phyloP scores from a whole-genome alignment of 495 filamentous ascomycete genomes.

The Lindgomyces ingoldianus region DNA sequence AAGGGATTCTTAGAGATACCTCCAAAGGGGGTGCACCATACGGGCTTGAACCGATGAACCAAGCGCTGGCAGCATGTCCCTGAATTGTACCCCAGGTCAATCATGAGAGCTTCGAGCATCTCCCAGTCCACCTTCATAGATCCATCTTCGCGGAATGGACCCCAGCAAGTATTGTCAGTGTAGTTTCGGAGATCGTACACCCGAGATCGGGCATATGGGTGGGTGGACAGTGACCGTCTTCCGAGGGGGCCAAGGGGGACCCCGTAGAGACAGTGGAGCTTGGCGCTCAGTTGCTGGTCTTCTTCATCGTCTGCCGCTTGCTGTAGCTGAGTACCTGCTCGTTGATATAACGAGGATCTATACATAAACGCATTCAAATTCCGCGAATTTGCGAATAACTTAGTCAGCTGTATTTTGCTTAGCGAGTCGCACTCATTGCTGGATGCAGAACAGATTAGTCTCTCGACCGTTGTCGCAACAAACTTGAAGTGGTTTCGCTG shows the following conservation, averaged over 20 bases:
- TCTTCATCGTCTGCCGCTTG: constrained; percentile 25
- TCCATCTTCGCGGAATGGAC: constrained; percentile 61
- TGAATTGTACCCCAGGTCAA: constrained; percentile 61
- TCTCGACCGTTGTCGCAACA: constrained; percentile 15
- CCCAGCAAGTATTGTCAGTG: constrained; percentile 57
- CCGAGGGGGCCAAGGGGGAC: constrained; percentile 47
- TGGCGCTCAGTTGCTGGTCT: constrained; percentile 59
- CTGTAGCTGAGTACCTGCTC: constrained; percentile 43
- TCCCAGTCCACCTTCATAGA: constrained; percentile 64
- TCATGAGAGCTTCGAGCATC: constrained; percentile 65
- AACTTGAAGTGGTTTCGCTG: constrained; percentile 34
- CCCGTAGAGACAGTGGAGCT: constrained; percentile 64
- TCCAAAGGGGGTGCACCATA: constrained; percentile 56
- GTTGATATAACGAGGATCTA: constrained; percentile 49
- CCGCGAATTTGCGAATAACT: constrained; percentile 37
- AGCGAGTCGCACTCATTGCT: constrained; percentile 25
- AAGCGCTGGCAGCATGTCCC: constrained; percentile 48
- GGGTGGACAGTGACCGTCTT: constrained; percentile 42
- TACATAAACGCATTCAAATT: constrained; percentile 29
- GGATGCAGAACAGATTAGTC: constrained; percentile 39
- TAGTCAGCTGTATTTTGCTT: constrained; percentile 42
- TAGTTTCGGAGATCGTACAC: constrained; percentile 69
- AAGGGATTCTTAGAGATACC: constrained; percentile 47
- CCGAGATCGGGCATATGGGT: constrained; percentile 59
- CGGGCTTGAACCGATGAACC: constrained; percentile 47